Evolutionary conservation across 2,329 filamentous ascomycete genomes (phyloP).

Genomic region (Simplicillium sp.): DNA sequence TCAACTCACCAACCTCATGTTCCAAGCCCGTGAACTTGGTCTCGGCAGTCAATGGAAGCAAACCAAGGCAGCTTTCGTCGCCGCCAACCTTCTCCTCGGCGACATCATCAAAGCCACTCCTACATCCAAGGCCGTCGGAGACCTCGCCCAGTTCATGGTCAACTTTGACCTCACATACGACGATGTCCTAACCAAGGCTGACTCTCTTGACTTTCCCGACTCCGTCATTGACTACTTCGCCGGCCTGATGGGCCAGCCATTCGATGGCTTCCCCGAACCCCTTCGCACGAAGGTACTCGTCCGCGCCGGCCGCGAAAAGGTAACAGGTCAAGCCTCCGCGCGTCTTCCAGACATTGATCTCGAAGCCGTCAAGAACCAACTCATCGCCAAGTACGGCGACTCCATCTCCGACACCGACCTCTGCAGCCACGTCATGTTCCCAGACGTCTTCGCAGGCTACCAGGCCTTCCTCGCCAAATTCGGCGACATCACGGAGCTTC

Average conservation of each 20-base stretch:
- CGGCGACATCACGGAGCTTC: conserved; percentile 86
- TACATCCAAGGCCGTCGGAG: conserved; percentile 97
- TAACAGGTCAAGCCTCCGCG: conserved; percentile 83
- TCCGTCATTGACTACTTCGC: conserved; percentile 97
- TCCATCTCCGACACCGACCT: conserved; percentile 80
- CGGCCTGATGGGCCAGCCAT: conserved; percentile 96
- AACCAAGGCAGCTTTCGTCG: conserved; percentile 98
- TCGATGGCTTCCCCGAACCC: conserved; percentile 95
- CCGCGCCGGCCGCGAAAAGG: conserved; percentile 91
- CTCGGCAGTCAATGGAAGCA: conserved; percentile 94
- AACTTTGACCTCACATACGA: conserved; percentile 81
- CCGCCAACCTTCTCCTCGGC: conserved; percentile 90
- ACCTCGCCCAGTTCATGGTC: conserved; percentile 98
- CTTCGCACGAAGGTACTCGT: conserved; percentile 78
- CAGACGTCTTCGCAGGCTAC: conserved; percentile 98
- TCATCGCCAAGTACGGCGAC: conserved; percentile 76
- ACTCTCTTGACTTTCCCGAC: conserved; percentile 90
- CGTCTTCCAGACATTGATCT: conserved; percentile 60
- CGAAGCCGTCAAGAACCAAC: conserved; percentile 69
- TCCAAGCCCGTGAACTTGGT: conserved; percentile 93
- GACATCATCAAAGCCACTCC: conserved; percentile 99
- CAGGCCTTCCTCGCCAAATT: conserved; percentile 85
- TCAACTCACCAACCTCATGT: conserved; percentile 98
- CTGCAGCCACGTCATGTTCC: conserved; percentile 93
- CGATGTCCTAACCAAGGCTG: conserved; percentile 75